Evolutionary conservation across 2,329 filamentous ascomycete genomes (phyloP), one percentile per base, ranked within the genome.

Genomic region (Arthrobotrys conoides): DNA sequence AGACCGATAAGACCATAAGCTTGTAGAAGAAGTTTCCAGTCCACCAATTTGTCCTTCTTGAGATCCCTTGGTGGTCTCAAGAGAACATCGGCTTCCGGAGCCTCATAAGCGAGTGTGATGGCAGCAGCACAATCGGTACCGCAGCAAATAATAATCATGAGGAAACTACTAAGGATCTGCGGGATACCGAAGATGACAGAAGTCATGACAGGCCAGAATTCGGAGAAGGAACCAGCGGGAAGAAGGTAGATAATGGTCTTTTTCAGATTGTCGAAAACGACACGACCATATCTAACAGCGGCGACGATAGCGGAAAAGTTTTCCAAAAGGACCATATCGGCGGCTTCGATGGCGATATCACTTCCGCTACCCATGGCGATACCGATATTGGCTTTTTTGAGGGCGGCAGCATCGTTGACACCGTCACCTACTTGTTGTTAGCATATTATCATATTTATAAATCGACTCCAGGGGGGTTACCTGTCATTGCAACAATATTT

Each of bases 181-280:
- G 92, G 91, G 1, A 93, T 86, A 20, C 91, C 91, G 79, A 93
- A 92, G 0, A 90, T 83, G 20, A 93, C 89, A 72, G 91, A 92
- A 0, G 90, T 91, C 84, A 93, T 88, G 51, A 94, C 90, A 0
- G 92, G 91, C 91, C 90, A 89, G 84, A 94, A 91, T 83, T 94
- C 92, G 66, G 88, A 89, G 83, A 92, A 93, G n/a, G 87, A 89
- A 1, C 92, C 91, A 0, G 92, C 92, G 0, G 91, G 91, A 0
- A 93, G 86, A 1, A 93, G 86, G 82, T 93, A 93, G n/a, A 89
- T 88, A 78, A 93, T 89, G 0, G 89, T 91, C 86, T 94, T 94
- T 83, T 92, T 92, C 64, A 94, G 85, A 81, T 94, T 94, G 83
- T 93, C 91, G 84, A 92, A 94, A n/a, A 93, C 91, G 5, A 92